Evolutionary conservation across 2,329 filamentous ascomycete genomes (phyloP).

Genomic region (Neurospora crassa): DNA sequence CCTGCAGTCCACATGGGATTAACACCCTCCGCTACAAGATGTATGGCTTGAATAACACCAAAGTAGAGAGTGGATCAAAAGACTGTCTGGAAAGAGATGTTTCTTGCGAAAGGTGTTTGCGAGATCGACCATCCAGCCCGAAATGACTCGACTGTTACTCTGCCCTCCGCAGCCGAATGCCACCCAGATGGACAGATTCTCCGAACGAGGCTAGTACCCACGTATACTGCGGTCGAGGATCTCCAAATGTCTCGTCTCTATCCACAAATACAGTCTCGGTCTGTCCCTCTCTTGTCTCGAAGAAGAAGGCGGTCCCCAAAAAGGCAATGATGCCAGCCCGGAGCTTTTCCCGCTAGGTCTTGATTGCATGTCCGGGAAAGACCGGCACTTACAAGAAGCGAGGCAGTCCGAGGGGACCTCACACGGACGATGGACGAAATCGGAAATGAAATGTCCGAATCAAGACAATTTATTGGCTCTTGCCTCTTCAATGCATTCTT

Average conservation of each 20-base stretch:
- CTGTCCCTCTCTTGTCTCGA: neutral
- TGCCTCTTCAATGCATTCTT: neutral
- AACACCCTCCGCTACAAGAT: neutral
- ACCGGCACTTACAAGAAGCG: neutral
- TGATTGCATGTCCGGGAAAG: neutral
- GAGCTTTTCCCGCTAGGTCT: neutral
- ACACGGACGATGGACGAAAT: constrained; percentile 9
- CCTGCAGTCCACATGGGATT: neutral
- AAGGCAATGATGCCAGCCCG: neutral
- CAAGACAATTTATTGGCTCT: neutral
- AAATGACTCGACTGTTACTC: neutral
- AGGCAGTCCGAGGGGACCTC: neutral
- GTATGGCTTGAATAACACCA: neutral
- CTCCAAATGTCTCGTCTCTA: neutral
- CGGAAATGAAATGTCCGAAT: constrained; percentile 15
- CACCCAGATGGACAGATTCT: neutral
- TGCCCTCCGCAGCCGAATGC: neutral
- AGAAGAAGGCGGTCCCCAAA: neutral
- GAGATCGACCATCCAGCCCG: neutral
- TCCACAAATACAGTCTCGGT: neutral
- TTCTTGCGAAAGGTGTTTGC: neutral
- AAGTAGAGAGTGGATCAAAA: neutral
- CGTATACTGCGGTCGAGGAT: neutral
- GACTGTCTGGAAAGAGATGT: neutral
- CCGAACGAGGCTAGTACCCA: neutral